Conservation (phyloP, 495 filamentous ascomycete genomes). For the Aspergillus biplanus region DNA sequence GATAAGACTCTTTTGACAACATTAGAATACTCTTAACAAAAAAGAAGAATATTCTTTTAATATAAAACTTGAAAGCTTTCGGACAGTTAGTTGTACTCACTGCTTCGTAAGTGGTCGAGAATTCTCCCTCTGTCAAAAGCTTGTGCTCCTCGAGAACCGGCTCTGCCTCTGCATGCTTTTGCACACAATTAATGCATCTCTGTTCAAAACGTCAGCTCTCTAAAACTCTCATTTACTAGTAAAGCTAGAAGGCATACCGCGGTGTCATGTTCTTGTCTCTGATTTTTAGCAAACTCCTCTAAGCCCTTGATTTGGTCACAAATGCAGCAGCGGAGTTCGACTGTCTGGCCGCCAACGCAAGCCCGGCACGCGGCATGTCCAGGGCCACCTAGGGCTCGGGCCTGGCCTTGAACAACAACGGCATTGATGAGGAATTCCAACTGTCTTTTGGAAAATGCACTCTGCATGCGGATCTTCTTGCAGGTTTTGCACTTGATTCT, state of each 20-base stretch:
- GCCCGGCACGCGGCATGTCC: slow-evolving; percentile 25
- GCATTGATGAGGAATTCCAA: slow-evolving; percentile 40
- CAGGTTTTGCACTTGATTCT: slow-evolving; percentile 56
- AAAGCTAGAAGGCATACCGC: slow-evolving; percentile 46
- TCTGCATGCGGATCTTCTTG: slow-evolving; percentile 40
- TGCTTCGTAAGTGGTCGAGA: slow-evolving; percentile 3
- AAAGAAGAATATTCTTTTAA: background rate
- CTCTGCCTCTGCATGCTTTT: slow-evolving; percentile 32
- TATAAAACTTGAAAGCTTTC: background rate
- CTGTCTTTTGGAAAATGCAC: slow-evolving; percentile 51
- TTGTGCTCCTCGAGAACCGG: slow-evolving; percentile 27
- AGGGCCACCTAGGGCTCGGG: slow-evolving; percentile 4
- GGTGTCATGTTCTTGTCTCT: slow-evolving; percentile 50
- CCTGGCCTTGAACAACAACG: slow-evolving; percentile 21
- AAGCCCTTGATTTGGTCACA: slow-evolving; percentile 53
- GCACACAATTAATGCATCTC: slow-evolving; percentile 62
- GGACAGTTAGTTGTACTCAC: too few species aligned
- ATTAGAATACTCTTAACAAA: background rate
- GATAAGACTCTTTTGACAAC: slow-evolving; percentile 13
- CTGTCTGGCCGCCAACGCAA: slow-evolving; percentile 32
- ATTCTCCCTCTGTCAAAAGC: slow-evolving; percentile 19
- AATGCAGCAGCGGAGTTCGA: slow-evolving; percentile 43
- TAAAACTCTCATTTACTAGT: background rate
- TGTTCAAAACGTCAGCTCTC: slow-evolving; percentile 28
- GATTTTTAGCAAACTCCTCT: slow-evolving; percentile 59